A percentile compares a stretch with the other conserved stretches of the same genome.
Conservation (phyloP, 2,329 filamentous ascomycete genomes). For the Coniochaeta sp. region DNA sequence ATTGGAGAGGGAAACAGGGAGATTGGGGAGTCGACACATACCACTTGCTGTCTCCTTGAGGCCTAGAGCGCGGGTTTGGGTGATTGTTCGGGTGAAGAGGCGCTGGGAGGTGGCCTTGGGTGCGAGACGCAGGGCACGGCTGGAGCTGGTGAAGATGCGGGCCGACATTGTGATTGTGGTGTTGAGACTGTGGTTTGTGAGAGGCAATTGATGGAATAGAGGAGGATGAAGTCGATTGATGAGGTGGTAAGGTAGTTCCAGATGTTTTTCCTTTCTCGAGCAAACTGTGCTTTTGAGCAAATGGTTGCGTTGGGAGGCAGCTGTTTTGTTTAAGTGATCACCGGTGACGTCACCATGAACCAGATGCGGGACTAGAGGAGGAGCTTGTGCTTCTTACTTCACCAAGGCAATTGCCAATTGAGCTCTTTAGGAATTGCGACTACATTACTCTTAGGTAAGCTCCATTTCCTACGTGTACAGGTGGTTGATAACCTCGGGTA, state of each 20-base stretch:
- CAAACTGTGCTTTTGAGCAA: not conserved
- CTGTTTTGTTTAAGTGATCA: conserved; percentile 1
- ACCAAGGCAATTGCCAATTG: conserved; percentile 2
- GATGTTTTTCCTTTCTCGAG: not conserved
- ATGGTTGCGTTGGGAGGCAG: not conserved
- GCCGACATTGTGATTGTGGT: conserved; percentile 2
- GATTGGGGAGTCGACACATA: no score
- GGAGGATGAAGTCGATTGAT: not conserved
- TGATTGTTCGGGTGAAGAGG: conserved; percentile 5
- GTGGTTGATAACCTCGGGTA: not conserved
- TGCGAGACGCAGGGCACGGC: conserved; percentile 3
- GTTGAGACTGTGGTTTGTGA: not conserved
- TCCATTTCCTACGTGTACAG: not conserved
- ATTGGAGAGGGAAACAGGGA: not conserved
- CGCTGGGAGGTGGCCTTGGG: conserved; percentile 2
- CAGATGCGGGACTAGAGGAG: not conserved
- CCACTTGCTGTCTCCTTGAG: conserved; percentile 13
- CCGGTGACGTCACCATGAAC: conserved; percentile 1
- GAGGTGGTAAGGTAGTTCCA: not conserved
- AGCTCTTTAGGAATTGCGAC: not conserved
- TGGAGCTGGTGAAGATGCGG: conserved; percentile 4
- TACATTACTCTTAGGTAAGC: not conserved
- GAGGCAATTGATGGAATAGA: not conserved
- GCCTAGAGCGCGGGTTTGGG: conserved; percentile 3
- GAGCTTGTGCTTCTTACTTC: not conserved